Conservation (phyloP, 1,284 basidiomycete species). For the Ganoderma boninense region DNA sequence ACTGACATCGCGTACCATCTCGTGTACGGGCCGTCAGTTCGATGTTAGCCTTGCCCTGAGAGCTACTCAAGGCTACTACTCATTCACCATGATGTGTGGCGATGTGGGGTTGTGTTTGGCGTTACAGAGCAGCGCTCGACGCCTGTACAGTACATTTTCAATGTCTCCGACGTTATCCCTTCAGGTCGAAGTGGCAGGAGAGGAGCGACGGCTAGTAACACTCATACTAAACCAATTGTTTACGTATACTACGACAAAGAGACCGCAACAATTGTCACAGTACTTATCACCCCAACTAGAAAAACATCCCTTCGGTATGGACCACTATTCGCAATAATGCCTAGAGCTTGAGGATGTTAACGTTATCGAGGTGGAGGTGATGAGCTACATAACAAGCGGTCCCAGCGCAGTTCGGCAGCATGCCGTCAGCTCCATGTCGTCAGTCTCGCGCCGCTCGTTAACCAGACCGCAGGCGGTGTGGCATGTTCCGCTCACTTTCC, state of each 20-base stretch:
- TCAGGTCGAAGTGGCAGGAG: not conserved
- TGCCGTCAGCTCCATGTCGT: too few species aligned
- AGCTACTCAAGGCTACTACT: too few species aligned
- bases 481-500: not conserved
- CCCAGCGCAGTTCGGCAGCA: too few species aligned
- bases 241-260: not conserved
- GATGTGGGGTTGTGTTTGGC: not conserved
- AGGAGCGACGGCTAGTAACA: too few species aligned
- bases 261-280: not conserved
- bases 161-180: not conserved
- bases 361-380: too few species aligned
- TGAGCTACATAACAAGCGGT: too few species aligned
- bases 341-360: too few species aligned
- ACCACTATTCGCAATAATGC: too few species aligned
- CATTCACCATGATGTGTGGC: not conserved
- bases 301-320: too few species aligned
- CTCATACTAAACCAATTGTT: not conserved
- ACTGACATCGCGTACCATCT: slow-evolving; percentile 1
- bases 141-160: not conserved
- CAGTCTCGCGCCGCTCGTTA: not conserved
- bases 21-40: not conserved
- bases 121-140: not conserved
- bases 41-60: not conserved
- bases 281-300: too few species aligned
- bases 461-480: not conserved